Conservation (phyloP, 208 protist genomes). For the Leishmania martiniquensis region DNA sequence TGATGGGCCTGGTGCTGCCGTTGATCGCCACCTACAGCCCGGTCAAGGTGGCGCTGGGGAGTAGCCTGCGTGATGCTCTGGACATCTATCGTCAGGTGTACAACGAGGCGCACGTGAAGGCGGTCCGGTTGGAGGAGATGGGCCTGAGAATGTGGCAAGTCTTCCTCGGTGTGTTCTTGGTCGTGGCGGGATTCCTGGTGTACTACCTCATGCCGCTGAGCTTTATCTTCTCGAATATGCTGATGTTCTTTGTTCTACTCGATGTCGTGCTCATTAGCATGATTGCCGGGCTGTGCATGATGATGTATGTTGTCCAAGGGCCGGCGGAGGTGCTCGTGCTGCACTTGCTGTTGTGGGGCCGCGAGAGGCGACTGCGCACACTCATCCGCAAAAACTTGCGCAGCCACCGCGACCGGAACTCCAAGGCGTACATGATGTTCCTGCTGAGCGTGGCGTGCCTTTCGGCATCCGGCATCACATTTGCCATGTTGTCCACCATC, state of each 20-base stretch:
- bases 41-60: conserved; percentile 77
- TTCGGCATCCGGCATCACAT: conserved; percentile 88
- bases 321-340: conserved; percentile 69
- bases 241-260: conserved; percentile 93
- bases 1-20: conserved; percentile 83
- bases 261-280: conserved; percentile 92
- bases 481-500: conserved; percentile 50
- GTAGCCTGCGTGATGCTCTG: conserved; percentile 91
- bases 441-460: conserved; percentile 90
- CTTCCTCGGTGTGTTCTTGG: conserved; percentile 67
- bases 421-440: conserved; percentile 96
- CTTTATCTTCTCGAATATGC: conserved; percentile 91
- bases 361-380: conserved; percentile 58
- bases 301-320: conserved; percentile 80
- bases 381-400: conserved; percentile 93
- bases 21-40: conserved; percentile 83
- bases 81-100: conserved; percentile 94
- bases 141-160: conserved; percentile 85
- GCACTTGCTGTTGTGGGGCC: conserved; percentile 88
- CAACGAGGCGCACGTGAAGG: conserved; percentile 89
- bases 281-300: conserved; percentile 92
- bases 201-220: conserved; percentile 95
- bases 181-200: conserved; percentile 92
- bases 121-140: conserved; percentile 89
- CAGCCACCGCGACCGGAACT: conserved; percentile 86